Base-by-base conservation (phyloP, 1,139 yeast genomes). In the Williopsis jadinii region DNA sequence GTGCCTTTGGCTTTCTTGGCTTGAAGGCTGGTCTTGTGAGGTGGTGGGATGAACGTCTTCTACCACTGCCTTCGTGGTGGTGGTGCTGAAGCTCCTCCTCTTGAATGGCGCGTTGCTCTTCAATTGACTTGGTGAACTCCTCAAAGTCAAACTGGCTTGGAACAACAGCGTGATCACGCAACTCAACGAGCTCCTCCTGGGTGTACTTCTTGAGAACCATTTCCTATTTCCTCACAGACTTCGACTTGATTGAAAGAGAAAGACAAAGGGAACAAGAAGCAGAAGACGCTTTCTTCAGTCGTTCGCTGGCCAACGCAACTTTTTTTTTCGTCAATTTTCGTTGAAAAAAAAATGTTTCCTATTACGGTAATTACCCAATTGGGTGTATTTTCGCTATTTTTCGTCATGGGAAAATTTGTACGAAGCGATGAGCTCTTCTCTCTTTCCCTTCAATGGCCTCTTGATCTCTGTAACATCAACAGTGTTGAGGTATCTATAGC, bases 101-200 rank as follows among this genome's bases (percentile, higher is more conserved):
- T 47, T 62, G 66, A 28, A 56, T 69, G 62, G 66, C 65, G 51
- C 73, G 73, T 47, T 82, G 87, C 46, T 75, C 75, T 52, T 79
- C 87, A 46, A 82, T 75, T 66, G 82, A 70, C 48, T 74, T 69
- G 55, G 74, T 73, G 69, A 83, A 84, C 37, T 80, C 80, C 30
- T 70, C 75, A 53, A 81, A 71, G 49, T 80, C 83, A 39, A 75
- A 74, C 33, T 80, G 77, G 48, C 73, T 77, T 35, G 87, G 80
- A 42, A 73, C 68, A 49, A 73, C 64, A 30, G 82, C 85, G 45
- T 70, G 68, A 36, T 73, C 73, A 57, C 77, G 74, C 57, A 71
- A 68, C 46, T 70, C 73, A 37, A 77, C 62, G 60, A 84, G 73
- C 67, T 80, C 80, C 61, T 81, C 85, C 63, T 78, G 83, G 35